phyloP scores from a whole-genome alignment of 257 asterid genomes.

The Solanum infundibuliforme region DNA sequence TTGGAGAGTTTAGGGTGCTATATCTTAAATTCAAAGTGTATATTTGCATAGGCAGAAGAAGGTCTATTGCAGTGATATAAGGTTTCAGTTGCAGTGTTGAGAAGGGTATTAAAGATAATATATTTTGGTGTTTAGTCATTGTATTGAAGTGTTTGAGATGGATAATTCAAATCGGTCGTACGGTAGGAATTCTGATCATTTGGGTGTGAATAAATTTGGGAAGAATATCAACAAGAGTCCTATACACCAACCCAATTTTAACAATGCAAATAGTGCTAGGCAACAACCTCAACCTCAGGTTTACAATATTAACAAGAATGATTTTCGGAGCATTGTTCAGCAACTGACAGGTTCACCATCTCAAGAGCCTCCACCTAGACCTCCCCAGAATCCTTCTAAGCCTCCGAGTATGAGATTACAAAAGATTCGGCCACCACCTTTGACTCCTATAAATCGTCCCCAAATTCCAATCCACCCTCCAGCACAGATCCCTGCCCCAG shows the following conservation, averaged over 20 bases:
- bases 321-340: constrained; percentile 80
- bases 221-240: constrained; percentile 86
- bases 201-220: constrained; percentile 80
- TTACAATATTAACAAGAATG: constrained; percentile 82
- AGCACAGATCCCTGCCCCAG: constrained; percentile 20
- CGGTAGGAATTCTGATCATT: constrained; percentile 45
- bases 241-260: constrained; percentile 63
- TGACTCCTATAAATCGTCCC: constrained; percentile 59
- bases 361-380: constrained; percentile 43
- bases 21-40: background rate
- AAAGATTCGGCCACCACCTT: constrained; percentile 79
- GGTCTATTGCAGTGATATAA: background rate
- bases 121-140: background rate
- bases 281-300: constrained; percentile 91
- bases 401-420: constrained; percentile 67
- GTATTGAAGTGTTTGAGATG: constrained; percentile 21
- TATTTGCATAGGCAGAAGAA: background rate
- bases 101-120: background rate
- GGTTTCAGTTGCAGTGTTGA: background rate
- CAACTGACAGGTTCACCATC: constrained; percentile 81
- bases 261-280: constrained; percentile 13
- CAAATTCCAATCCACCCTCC: constrained; percentile 46
- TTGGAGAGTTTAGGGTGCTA: background rate
- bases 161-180: constrained; percentile 47
- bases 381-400: constrained; percentile 53